These are phyloP conservation scores for Gnomoniopsis smithogilvyi DNA, from an alignment of 2,329 filamentous ascomycete species.

Conservation along the genomic window DNA sequence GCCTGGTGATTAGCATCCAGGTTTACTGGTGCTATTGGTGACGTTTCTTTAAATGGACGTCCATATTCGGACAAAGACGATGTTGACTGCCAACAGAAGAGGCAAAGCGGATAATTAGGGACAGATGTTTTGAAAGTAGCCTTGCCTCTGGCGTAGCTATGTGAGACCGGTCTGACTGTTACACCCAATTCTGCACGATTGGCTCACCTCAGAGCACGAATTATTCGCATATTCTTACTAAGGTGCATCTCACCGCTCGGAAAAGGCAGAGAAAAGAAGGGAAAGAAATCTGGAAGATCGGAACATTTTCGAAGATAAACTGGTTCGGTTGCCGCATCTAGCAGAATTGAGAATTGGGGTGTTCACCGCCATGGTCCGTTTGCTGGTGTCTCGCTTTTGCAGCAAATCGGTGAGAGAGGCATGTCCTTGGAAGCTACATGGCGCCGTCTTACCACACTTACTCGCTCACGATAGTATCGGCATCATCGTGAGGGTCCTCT, in stretches of 20 bases:
- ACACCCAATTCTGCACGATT: background rate
- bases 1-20: background rate
- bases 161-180: background rate
- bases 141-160: conserved; percentile 3
- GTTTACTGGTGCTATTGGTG: background rate
- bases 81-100: background rate
- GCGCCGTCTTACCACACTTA: background rate
- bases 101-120: background rate
- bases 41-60: background rate
- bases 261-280: background rate
- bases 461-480: too few relatives aligned
- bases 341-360: too few relatives aligned
- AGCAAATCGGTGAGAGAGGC: background rate
- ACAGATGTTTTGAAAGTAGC: background rate
- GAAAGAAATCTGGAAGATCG: background rate
- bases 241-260: background rate
- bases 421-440: background rate
- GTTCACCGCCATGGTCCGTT: background rate
- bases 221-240: background rate
- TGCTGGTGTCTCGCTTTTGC: background rate
- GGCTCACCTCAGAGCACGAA: background rate
- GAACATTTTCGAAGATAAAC: background rate
- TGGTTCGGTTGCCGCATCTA: background rate
- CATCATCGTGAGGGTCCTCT: too few relatives aligned
- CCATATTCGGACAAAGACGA: background rate